These are phyloP conservation scores for Colletotrichum ledebouriae DNA, from an alignment of 2,329 filamentous ascomycete genomes.

Conservation along the genomic window DNA sequence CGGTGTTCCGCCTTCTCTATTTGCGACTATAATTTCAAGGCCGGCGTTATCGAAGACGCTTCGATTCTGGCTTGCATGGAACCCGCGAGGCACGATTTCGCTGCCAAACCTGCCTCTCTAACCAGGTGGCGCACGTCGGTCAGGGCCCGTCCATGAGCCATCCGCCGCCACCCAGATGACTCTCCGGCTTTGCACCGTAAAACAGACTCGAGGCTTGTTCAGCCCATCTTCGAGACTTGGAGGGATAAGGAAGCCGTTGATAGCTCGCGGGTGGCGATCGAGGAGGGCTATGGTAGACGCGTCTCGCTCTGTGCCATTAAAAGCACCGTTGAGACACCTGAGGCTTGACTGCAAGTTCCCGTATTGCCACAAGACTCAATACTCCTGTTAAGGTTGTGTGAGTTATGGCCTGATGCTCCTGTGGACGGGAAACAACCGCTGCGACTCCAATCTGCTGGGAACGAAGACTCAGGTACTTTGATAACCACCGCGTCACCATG, in stretches of 20 bases:
- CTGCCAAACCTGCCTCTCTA: conserved; percentile 29
- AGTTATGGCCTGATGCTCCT: conserved; percentile 35
- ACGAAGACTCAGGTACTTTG: conserved; percentile 1
- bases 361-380: conserved; percentile 12
- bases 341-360: conserved; percentile 11
- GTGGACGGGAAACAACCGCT: conserved; percentile 18
- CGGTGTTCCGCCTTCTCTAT: conserved; percentile 40
- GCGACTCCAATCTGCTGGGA: conserved; percentile 32
- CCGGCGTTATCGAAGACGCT: background rate
- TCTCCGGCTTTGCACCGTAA: conserved; percentile 30
- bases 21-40: conserved; percentile 18
- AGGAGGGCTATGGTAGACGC: conserved; percentile 20
- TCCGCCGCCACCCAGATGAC: conserved; percentile 23
- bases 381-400: conserved; percentile 3
- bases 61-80: conserved; percentile 2
- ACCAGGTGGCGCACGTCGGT: conserved; percentile 14
- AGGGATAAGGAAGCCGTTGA: conserved; percentile 9
- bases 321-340: conserved; percentile 25
- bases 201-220: conserved; percentile 23
- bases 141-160: conserved; percentile 13
- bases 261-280: conserved; percentile 28
- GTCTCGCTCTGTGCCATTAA: conserved; percentile 21
- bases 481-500: conserved; percentile 24
- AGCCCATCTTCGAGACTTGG: conserved; percentile 2
- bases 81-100: background rate